Evolutionary conservation across 164 flowering plant species (phyloP), one percentile per base, ranked within the genome.

Genomic region (Dillenia suffruticosa): DNA sequence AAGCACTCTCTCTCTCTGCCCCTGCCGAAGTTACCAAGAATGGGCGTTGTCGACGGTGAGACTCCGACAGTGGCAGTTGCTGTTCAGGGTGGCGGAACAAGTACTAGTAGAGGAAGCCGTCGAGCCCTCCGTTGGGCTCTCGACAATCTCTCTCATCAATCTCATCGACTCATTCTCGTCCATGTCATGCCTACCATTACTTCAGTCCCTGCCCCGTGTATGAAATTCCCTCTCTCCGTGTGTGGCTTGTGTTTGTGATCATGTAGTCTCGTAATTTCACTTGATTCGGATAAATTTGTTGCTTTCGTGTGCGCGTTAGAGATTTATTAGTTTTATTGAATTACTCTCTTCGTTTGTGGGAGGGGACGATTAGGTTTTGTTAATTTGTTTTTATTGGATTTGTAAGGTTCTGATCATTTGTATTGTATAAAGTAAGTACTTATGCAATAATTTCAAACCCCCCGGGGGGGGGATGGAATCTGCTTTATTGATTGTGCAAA

Each of bases 121-220:
- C 79, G 89, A 10, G 96, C 97, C 2, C 82, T 89, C 15, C 69
- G 70, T 44, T 92, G 94, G 96, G 92, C 97, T 12, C 73, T 77
- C 60, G 84, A 85, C 68, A 92, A 84, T 67, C 69, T 92, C 49
- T 32, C 76, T 65, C 60, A 74, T 24, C 58, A 57, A 24, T 79
- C 84, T 10, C 76, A 81, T 65, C 81, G 82, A 5, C 73, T 92
- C 66, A 51, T 87, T 40, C 74, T 92, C 9, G 67, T 87, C 57
- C 90, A 87, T 70, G 96, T 89, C 66, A 80, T 82, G 77, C 89
- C 96, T 10, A 54, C 66, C 40, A 67, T 87, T 70, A 77, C 79
- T 59, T 74, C 80, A 14, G 74, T 92, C 47, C 92, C 96, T 10
- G 73, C 88, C 66, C 97, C 96, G 15, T 77, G 97, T 90, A 78